These are phyloP conservation scores for Aspergillus kassunensis DNA, from an alignment of 495 filamentous ascomycete genomes.

Conservation along the genomic window DNA sequence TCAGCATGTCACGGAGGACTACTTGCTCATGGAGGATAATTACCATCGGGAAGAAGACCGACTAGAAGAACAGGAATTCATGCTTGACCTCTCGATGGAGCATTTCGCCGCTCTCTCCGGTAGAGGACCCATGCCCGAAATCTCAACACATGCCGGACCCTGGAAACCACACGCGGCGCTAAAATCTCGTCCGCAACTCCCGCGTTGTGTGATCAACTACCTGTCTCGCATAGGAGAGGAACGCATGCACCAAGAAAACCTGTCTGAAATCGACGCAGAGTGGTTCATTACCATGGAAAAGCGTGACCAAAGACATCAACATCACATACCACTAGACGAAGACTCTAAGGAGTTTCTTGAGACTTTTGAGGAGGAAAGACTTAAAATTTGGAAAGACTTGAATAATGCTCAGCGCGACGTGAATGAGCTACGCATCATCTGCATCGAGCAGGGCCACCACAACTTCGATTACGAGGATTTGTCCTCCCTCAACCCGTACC, in stretches of 20 bases:
- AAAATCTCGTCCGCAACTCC: neutral
- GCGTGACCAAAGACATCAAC: conserved; percentile 5
- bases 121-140: neutral
- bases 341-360: conserved; percentile 23
- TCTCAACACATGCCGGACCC: neutral
- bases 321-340: conserved; percentile 22
- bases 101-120: conserved; percentile 7
- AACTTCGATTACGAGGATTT: conserved; percentile 11
- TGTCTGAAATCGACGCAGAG: conserved; percentile 24
- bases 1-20: conserved; percentile 14
- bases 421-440: conserved; percentile 14
- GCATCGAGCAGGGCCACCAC: conserved; percentile 16
- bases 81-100: conserved; percentile 19
- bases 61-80: conserved; percentile 24
- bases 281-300: conserved; percentile 20
- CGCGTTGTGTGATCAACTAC: conserved; percentile 18
- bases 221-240: conserved; percentile 27
- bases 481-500: neutral
- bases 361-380: conserved; percentile 18
- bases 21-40: conserved; percentile 22
- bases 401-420: conserved; percentile 18
- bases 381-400: conserved; percentile 18
- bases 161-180: neutral
- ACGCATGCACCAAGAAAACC: conserved; percentile 23
- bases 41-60: conserved; percentile 26